Percentiles rank a stretch among this genome's conserved stretches.
phyloP scores from a whole-genome alignment of 2,329 filamentous ascomycete genomes.

The Aspergillus proliferans region DNA sequence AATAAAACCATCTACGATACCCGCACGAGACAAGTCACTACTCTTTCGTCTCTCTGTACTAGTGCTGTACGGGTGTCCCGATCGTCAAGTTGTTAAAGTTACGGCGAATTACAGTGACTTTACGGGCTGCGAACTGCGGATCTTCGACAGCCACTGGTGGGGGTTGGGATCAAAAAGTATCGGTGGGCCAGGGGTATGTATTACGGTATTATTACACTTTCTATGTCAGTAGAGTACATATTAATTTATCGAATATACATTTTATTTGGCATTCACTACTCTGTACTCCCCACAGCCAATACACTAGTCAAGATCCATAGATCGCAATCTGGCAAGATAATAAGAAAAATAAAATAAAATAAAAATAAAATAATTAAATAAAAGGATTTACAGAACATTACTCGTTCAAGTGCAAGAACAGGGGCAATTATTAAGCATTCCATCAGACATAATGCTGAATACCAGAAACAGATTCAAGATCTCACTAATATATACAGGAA shows the following conservation, averaged over 20 bases:
- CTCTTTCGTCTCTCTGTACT: not conserved
- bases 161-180: slow-evolving; percentile 20
- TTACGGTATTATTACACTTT: not conserved
- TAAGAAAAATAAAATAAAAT: too few relatives aligned
- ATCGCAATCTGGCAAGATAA: not conserved
- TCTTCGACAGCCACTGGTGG: slow-evolving; percentile 23
- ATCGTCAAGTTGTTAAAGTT: slow-evolving; percentile 22
- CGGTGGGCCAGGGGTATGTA: slow-evolving; percentile 16
- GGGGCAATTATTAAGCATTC: too few relatives aligned
- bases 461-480: too few relatives aligned
- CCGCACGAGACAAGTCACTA: too few relatives aligned
- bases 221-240: too few relatives aligned
- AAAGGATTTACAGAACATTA: too few relatives aligned
- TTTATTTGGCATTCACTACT: not conserved
- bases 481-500: too few relatives aligned
- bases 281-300: not conserved
- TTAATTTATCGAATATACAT: too few relatives aligned
- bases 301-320: not conserved
- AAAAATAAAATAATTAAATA: too few relatives aligned
- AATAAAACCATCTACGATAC: not conserved
- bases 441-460: too few relatives aligned
- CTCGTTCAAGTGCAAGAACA: too few relatives aligned
- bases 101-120: slow-evolving; percentile 26
- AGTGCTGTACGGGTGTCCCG: slow-evolving; percentile 2
- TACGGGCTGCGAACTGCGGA: slow-evolving; percentile 26